A percentile compares a stretch with the other conserved stretches of the same genome.
Conservation (phyloP, 108 stramenopile genomes). For the Cylindrotheca closterium region DNA sequence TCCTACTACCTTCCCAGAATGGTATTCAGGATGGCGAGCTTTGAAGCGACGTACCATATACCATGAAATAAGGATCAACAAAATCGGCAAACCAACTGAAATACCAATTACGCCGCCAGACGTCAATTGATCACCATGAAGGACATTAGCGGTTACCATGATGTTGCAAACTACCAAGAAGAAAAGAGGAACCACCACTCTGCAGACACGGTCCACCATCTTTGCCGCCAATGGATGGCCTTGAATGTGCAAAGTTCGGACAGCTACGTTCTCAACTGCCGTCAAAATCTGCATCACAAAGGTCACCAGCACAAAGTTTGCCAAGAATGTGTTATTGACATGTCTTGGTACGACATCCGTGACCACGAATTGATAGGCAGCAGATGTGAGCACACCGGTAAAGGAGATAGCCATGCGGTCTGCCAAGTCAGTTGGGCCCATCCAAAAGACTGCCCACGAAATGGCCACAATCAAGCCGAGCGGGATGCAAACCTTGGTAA, state of each 20-base stretch:
- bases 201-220: neutral
- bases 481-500: neutral
- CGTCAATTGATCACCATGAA: neutral
- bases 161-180: neutral
- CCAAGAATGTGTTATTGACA: neutral
- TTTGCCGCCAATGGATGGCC: neutral
- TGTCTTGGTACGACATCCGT: neutral
- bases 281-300: neutral
- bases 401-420: neutral
- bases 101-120: neutral
- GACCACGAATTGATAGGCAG: neutral
- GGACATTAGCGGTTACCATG: neutral
- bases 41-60: too few relatives aligned
- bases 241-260: neutral
- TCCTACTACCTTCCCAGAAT: too few relatives aligned
- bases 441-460: neutral
- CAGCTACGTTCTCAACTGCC: neutral
- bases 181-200: neutral
- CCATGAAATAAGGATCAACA: too few relatives aligned
- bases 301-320: neutral
- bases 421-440: neutral
- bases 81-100: neutral
- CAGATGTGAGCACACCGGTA: neutral
- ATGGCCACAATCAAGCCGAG: neutral
- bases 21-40: too few relatives aligned